Evolutionary conservation across 306 rosid genomes (phyloP), one percentile per base, ranked within the genome.

Genomic region (Oxytropis ochrocephala): DNA sequence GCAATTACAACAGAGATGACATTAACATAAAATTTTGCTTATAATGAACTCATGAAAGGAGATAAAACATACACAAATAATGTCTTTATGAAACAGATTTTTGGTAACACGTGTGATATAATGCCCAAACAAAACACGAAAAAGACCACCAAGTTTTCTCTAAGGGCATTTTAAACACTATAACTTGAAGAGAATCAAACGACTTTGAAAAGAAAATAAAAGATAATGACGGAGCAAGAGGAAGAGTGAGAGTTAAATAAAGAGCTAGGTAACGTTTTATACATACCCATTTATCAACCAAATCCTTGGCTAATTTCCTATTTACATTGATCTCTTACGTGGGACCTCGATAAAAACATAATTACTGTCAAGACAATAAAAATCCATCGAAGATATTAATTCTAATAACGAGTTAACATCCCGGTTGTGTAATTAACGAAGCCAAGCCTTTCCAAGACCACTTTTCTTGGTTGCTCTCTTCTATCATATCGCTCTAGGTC

Each of bases 281-380:
- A 72, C 83, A 74, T 83, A 92, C 98, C 96, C 98, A 92, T 82
- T 90, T 86, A 80, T 92, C 98, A 70, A 92, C 98, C 82, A 92
- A 78, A 8, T 92, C 98, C 83, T 90, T 90, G 0, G 96, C 98
- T 70, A 92, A 86, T 68, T 86, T 92, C 70, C 96, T 80, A 81
- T 92, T 92, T 64, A 85, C 79, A 67, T 76, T 79, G 38, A 95
- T 92, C 86, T 92, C 98, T 83, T 90, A n/a, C 98, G 55, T 92
- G 96, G 3, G 96, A 87, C 79, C 87, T 92, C 14, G 98, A 92
- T 78, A 90, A 71, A 77, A 92, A 90, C 96, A 92, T 90, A 62
- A 90, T 92, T 17, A 90, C 98, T 92, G 86, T 43, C 76, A 67
- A 53, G 41, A 57, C 41, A 58, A 66, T 4, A 57, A 55, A 79